Base-by-base conservation (phyloP, 1,284 basidiomycete genomes). In the Trichosporon ovoides region DNA sequence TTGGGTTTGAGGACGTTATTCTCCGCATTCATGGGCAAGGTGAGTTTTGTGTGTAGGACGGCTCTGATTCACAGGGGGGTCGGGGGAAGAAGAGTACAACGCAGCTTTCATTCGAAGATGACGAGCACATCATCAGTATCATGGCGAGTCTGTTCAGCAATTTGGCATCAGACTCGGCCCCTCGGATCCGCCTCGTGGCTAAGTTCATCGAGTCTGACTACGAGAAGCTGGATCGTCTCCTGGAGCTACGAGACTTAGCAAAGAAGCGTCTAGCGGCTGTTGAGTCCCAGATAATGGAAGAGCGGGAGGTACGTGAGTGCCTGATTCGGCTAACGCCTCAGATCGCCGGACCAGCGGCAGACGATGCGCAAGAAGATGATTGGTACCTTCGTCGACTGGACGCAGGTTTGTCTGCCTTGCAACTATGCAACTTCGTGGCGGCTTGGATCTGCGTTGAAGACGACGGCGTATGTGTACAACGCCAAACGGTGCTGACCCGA, bases 371-470 rank as follows among this genome's bases (percentile, higher is more conserved):
- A 61, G 85, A 89, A 66, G 87, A 88, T 35, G 74, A 85, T 28
- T 87, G 86, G 81, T 97, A 98, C 76, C 78, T 97, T 18, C 83
- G 85, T 18, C 83, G 88, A 38, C 77, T 98, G 22, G 92, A 96
- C 57, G 84, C 85, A 2, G 96, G 95, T 0, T 77, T 97, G 35
- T 94, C 89, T 71, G 88, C 87, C 1, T 75, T 98, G 11, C 95
- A 98, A 70, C 88, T 87, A 14, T 83, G 90, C 20, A 94, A 98
- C 76, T 96, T 94, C 63, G 87, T 97, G 52, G 77, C 98, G 28
- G 93, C 89, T 1, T 99, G 96, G 96, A 77, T 98, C 28, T 83
- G 85, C 58, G 96, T 98, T 92, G 96, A 99, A 78, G 96, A 98
- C 68, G 96, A 98, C 68, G 96, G 93, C 33, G 92, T 94, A 78